Conservation (phyloP, 2,329 filamentous ascomycete genomes). For the Curvularia verruculosa region DNA sequence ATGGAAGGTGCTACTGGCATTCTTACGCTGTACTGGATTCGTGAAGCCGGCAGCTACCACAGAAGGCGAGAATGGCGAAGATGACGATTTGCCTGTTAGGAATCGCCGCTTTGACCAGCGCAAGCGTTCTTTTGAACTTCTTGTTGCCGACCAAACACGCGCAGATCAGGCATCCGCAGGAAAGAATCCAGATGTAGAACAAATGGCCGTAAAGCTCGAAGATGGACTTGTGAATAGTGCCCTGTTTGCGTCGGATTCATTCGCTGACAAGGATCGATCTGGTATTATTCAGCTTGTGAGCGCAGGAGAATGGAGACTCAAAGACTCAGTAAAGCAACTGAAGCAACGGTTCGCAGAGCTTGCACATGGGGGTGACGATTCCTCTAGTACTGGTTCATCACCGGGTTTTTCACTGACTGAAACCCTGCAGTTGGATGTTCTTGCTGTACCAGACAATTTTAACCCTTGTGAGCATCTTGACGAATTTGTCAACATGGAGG, state of each 20-base stretch:
- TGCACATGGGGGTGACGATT: not conserved
- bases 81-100: not conserved
- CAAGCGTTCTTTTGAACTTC: not conserved
- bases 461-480: not conserved
- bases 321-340: not conserved
- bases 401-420: not conserved
- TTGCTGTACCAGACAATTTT: not conserved
- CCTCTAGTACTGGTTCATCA: not conserved
- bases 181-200: not conserved
- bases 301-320: not conserved
- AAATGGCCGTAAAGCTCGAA: not conserved
- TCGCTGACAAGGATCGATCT: not conserved
- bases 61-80: not conserved
- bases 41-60: not conserved
- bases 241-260: not conserved
- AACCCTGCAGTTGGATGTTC: not conserved
- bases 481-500: not conserved
- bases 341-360: not conserved
- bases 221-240: not conserved
- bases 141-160: not conserved
- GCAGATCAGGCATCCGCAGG: not conserved
- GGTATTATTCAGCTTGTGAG: not conserved
- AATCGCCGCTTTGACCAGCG: conserved; percentile 15
- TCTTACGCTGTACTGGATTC: conserved; percentile 14
- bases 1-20: conserved; percentile 20